Base-by-base conservation (phyloP, 306 rosid species). In the Clitoria ternatea region DNA sequence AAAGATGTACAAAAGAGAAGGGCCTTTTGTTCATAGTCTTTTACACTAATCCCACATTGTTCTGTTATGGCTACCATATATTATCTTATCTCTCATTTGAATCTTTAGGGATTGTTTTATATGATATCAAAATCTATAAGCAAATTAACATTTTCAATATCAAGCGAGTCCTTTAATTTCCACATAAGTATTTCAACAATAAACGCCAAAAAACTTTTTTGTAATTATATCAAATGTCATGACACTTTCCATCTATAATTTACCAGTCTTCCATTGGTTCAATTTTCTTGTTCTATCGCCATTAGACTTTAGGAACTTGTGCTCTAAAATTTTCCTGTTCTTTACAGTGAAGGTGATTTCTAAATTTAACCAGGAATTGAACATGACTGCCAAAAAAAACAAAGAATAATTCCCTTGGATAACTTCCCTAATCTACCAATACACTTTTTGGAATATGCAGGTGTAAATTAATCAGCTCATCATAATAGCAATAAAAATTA, bases 11-110 rank as follows among this genome's bases (percentile, higher is more conserved):
- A 40, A 53, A 83, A 59, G 72, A 33, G 39, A 61, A 53, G 82
- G 79, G 35, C 72, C 85, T 66, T 69, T 73, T 61, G 13, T 29
- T 54, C n/a, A n/a, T 1, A 42, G 24, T 24, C 72, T 75, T n/a
- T 72, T 82, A 75, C 75, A 77, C 49, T 48, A 60, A 67, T 80
- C 82, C 80, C 79, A 80, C 81, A 76, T 53, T 53, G 77, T 48
- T 83, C 76, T 70, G 69, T 86, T 63, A 85, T 88, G 91, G 72
- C 83, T 79, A 59, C 60, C 96, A 88, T 86, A 91, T 81, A 66
- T 35, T 49, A 50, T n/a, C n/a, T n/a, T n/a, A n/a, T 70, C 74
- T 62, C 76, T 29, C 27, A 18, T 63, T 70, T 69, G 56, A 75
- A 79, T 76, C 75, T 80, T 60, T n/a, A 17, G 62, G 78, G 39